Conservation (phyloP, 805 yeast genomes). For the Metschnikowia santaceciliae region DNA sequence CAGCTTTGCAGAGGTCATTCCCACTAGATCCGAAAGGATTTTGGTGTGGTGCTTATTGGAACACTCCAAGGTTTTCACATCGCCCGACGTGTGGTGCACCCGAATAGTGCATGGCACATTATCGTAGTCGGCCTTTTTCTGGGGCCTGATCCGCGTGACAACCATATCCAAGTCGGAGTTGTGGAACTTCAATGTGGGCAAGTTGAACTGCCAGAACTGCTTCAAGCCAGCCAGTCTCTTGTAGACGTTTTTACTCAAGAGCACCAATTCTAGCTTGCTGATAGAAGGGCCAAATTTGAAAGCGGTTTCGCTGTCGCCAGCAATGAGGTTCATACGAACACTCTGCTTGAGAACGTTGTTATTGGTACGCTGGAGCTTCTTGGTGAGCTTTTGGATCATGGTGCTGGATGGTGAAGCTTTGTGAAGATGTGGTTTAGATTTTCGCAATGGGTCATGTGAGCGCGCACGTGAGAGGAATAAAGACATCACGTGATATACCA, state of each 20-base stretch:
- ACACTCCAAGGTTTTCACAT: slow-evolving; percentile 45
- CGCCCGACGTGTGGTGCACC: slow-evolving; percentile 11
- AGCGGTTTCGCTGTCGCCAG: slow-evolving; percentile 45
- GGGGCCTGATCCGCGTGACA: slow-evolving; percentile 47
- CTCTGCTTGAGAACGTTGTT: slow-evolving; percentile 41
- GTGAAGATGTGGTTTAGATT: neutral
- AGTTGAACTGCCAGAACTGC: slow-evolving; percentile 67
- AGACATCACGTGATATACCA: neutral
- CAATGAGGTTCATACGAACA: slow-evolving; percentile 46
- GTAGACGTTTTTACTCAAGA: slow-evolving; percentile 39
- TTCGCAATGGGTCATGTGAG: neutral
- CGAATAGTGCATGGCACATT: slow-evolving; percentile 12
- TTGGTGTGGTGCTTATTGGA: slow-evolving; percentile 43
- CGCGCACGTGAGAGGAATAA: neutral
- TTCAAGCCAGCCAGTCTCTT: slow-evolving; percentile 64
- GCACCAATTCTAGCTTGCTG: slow-evolving; percentile 46
- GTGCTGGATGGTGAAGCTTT: neutral
- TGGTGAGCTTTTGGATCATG: slow-evolving; percentile 7
- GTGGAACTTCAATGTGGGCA: slow-evolving; percentile 78
- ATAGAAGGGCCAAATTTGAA: slow-evolving; percentile 22
- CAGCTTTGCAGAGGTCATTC: slow-evolving; percentile 46
- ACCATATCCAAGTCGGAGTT: slow-evolving; percentile 67
- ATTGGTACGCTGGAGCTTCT: slow-evolving; percentile 12
- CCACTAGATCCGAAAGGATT: slow-evolving; percentile 56
- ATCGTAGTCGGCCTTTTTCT: slow-evolving; percentile 10